Conservation (phyloP, 805 yeast species). For the Lipomyces starkeyi region DNA sequence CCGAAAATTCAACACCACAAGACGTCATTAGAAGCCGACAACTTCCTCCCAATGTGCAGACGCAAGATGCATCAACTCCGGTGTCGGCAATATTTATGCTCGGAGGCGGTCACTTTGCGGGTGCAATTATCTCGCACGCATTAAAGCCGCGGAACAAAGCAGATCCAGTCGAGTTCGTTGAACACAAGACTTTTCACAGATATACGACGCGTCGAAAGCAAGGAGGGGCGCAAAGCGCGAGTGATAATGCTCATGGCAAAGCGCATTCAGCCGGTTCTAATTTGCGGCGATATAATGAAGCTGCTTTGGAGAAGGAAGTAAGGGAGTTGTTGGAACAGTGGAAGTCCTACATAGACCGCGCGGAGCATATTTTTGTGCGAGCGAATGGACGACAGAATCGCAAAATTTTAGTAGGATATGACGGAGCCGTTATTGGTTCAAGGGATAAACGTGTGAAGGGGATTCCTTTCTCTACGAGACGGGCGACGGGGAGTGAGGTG, state of each 20-base stretch:
- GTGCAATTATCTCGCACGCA: slow-evolving; percentile 82
- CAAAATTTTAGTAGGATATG: slow-evolving; percentile 67
- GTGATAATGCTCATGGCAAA: slow-evolving; percentile 89
- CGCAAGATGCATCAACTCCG: slow-evolving; percentile 15
- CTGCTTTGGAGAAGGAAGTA: slow-evolving; percentile 79
- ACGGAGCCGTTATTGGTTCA: slow-evolving; percentile 59
- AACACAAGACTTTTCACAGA: slow-evolving; percentile 87
- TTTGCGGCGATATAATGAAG: slow-evolving; percentile 87
- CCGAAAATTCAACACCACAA: slow-evolving; percentile 48
- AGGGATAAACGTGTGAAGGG: slow-evolving; percentile 67
- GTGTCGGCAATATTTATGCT: slow-evolving; percentile 84
- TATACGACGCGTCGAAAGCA: slow-evolving; percentile 96
- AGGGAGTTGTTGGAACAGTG: slow-evolving; percentile 69
- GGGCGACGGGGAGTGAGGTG: slow-evolving; percentile 83
- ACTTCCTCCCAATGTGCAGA: slow-evolving; percentile 41
- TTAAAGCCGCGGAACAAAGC: slow-evolving; percentile 56
- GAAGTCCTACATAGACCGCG: slow-evolving; percentile 63
- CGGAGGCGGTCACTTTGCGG: slow-evolving; percentile 98
- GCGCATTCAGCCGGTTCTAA: slow-evolving; percentile 96
- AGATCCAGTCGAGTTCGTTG: slow-evolving; percentile 70
- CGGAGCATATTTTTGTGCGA: slow-evolving; percentile 75
- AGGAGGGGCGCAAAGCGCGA: slow-evolving; percentile 95
- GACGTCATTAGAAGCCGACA: slow-evolving; percentile 62
- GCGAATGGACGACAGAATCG: slow-evolving; percentile 78
- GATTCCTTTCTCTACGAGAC: slow-evolving; percentile 87